Conservation (phyloP, 441 rosid genomes). For the Adansonia madagascariensis region DNA sequence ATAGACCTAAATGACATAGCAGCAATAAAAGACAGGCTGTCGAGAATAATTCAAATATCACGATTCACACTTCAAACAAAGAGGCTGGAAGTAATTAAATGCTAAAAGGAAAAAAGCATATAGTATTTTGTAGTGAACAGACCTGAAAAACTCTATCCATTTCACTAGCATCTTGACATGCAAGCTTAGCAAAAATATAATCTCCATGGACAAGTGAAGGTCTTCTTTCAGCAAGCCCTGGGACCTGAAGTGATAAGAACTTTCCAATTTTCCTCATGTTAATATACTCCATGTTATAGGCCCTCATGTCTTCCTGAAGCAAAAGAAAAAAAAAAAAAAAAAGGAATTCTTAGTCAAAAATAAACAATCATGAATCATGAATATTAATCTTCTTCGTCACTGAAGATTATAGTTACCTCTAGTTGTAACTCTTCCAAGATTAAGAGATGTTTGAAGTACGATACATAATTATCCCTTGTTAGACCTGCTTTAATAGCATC, state of each 20-base stretch:
- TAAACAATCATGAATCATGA: not conserved
- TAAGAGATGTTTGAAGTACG: conserved; percentile 51
- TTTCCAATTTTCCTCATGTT: conserved; percentile 48
- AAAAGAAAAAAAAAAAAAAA: conserved; percentile 24
- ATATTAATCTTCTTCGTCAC: not conserved
- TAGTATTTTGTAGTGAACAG: conserved; percentile 8
- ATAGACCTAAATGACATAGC: not conserved
- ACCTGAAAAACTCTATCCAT: conserved; percentile 46
- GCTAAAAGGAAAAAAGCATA: conserved; percentile 16
- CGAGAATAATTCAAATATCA: conserved; percentile 10
- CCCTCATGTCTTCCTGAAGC: conserved; percentile 62
- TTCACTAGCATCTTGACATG: conserved; percentile 36
- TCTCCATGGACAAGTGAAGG: conserved; percentile 74
- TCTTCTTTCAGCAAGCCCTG: conserved; percentile 73
- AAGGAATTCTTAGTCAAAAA: not conserved
- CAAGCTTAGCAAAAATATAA: conserved; percentile 45
- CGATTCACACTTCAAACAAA: not conserved
- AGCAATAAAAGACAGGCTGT: not conserved
- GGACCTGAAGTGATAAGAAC: conserved; percentile 57
- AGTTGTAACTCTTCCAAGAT: conserved; percentile 67
- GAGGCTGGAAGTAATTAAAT: conserved; percentile 16
- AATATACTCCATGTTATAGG: conserved; percentile 61
- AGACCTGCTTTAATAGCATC: conserved; percentile 47
- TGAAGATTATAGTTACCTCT: conserved; percentile 46
- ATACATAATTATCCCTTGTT: conserved; percentile 41